Conservation (phyloP, 371 early-diverging fungal genomes). For the Encephalitozoon romaleae region DNA sequence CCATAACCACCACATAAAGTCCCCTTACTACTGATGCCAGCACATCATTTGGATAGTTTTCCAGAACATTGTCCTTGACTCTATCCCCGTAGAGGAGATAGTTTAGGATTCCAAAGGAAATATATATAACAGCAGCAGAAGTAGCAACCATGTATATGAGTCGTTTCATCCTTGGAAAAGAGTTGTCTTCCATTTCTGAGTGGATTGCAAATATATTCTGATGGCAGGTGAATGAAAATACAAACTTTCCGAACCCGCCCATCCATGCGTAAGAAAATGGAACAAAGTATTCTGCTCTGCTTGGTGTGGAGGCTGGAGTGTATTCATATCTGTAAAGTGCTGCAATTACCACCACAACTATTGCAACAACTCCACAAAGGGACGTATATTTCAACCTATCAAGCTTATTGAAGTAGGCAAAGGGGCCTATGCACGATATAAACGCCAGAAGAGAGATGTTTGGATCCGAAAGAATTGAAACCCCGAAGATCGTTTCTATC, state of each 20-base stretch:
- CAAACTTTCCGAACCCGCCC: slow-evolving; percentile 79
- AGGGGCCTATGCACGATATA: slow-evolving; percentile 43
- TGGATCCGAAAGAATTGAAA: slow-evolving; percentile 14
- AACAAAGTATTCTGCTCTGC: slow-evolving; percentile 33
- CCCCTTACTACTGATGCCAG: slow-evolving; percentile 66
- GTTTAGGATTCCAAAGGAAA: slow-evolving; percentile 75
- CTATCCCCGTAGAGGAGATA: slow-evolving; percentile 82
- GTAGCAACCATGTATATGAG: slow-evolving; percentile 64
- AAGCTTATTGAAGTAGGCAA: slow-evolving; percentile 65
- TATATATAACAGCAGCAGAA: slow-evolving; percentile 71
- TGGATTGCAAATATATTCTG: slow-evolving; percentile 66
- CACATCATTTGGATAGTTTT: slow-evolving; percentile 49
- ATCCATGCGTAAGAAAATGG: slow-evolving; percentile 67
- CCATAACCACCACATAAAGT: slow-evolving; percentile 75
- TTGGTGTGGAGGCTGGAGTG: slow-evolving; percentile 59
- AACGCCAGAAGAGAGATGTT: slow-evolving; percentile 33
- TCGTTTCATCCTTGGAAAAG: slow-evolving; percentile 39
- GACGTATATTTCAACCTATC: slow-evolving; percentile 87
- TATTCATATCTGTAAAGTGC: slow-evolving; percentile 70
- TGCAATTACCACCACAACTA: slow-evolving; percentile 74
- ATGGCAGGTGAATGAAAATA: slow-evolving; percentile 96
- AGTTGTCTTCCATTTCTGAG: slow-evolving; percentile 51
- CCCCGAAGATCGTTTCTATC: slow-evolving; percentile 23
- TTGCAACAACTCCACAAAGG: slow-evolving; percentile 74
- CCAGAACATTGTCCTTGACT: slow-evolving; percentile 76